phyloP scores from a whole-genome alignment of 2,329 filamentous ascomycete genomes.

The Zymoseptoria brevis region DNA sequence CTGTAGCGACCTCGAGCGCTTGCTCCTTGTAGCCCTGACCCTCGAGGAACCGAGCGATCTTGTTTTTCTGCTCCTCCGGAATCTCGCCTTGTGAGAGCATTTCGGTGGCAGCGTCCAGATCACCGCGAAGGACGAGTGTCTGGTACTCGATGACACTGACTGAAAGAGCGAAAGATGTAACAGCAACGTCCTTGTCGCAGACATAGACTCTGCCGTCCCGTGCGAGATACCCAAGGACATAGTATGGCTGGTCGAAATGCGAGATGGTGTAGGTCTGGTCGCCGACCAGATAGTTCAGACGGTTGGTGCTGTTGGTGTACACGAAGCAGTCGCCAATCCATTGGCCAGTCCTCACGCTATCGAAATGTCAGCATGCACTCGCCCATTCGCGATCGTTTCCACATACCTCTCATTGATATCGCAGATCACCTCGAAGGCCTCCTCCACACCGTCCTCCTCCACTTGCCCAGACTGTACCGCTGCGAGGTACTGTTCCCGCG shows the following conservation, averaged over 20 bases:
- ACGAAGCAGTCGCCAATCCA: constrained; percentile 99
- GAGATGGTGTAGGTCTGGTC: constrained; percentile 97
- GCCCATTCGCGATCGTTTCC: background rate
- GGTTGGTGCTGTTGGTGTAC: constrained; percentile 94
- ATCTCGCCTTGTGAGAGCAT: constrained; percentile 63
- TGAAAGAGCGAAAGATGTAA: constrained; percentile 84
- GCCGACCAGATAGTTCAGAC: constrained; percentile 93
- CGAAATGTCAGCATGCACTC: constrained; percentile 1
- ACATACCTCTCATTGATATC: constrained; percentile 81
- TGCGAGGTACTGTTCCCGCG: constrained; percentile 77
- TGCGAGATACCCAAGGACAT: constrained; percentile 89
- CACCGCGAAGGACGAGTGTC: constrained; percentile 84
- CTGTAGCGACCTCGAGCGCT: constrained; percentile 86
- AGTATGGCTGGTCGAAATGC: constrained; percentile 93
- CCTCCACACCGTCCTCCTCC: constrained; percentile 86
- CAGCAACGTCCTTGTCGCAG: constrained; percentile 87
- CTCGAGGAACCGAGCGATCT: constrained; percentile 94
- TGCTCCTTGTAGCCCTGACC: constrained; percentile 96
- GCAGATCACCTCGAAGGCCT: constrained; percentile 91
- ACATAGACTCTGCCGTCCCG: constrained; percentile 93
- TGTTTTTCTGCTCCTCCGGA: constrained; percentile 89
- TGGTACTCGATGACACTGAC: constrained; percentile 94
- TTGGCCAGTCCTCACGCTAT: constrained; percentile 79
- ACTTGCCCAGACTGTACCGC: constrained; percentile 74
- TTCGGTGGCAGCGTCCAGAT: constrained; percentile 84